Evolutionary conservation across 805 yeast species (phyloP).

Genomic region (Nadsonia fulvescens): DNA sequence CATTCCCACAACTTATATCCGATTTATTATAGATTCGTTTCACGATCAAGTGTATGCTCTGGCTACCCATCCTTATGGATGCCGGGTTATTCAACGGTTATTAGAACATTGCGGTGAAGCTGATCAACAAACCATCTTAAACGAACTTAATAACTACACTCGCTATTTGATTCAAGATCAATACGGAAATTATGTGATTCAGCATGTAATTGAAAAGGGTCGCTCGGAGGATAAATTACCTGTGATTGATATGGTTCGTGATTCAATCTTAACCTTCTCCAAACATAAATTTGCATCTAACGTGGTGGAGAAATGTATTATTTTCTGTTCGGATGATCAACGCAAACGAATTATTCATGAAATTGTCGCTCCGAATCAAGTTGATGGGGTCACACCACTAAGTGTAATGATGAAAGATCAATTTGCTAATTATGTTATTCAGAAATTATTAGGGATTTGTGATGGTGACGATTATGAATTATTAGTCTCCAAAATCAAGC

Average conservation of each 20-base stretch:
- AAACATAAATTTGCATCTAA: constrained; percentile 95
- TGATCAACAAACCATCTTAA: constrained; percentile 51
- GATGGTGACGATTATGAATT: constrained; percentile 49
- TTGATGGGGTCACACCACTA: constrained; percentile 28
- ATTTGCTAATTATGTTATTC: constrained; percentile 93
- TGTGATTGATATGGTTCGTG: constrained; percentile 51
- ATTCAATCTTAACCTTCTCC: constrained; percentile 64
- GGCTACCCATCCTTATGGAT: constrained; percentile 92
- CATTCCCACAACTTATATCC: constrained; percentile 51
- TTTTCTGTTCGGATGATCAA: constrained; percentile 49
- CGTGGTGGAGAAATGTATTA: constrained; percentile 87
- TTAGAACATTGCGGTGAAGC: constrained; percentile 54
- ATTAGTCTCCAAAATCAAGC: constrained; percentile 58
- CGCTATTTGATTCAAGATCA: constrained; percentile 80
- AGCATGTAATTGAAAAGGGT: constrained; percentile 84
- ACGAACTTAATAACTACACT: constrained; percentile 54
- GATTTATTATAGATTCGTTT: constrained; percentile 58
- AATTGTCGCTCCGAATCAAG: constrained; percentile 22
- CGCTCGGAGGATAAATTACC: constrained; percentile 32
- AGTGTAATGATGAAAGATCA: constrained; percentile 95
- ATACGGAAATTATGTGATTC: constrained; percentile 95
- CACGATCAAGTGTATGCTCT: constrained; percentile 50
- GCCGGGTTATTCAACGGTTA: constrained; percentile 87
- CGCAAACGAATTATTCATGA: constrained; percentile 44
- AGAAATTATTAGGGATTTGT: constrained; percentile 74